Evolutionary conservation across 768 basidiomycete genomes (phyloP).

Genomic region (Tricholoma flavovirens): DNA sequence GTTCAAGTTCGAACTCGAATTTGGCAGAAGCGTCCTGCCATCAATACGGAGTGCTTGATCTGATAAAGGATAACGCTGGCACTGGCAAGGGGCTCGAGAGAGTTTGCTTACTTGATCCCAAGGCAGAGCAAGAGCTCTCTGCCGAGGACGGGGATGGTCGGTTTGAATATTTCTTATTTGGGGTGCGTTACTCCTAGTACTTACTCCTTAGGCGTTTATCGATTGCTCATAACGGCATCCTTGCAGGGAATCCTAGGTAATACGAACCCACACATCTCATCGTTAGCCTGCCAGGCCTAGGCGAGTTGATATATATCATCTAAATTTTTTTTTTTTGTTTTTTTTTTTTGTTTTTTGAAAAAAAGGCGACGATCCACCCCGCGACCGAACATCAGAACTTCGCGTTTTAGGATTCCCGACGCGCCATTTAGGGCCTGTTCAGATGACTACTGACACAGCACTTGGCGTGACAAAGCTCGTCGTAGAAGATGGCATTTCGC

Average conservation of each 20-base stretch:
- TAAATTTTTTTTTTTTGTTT: no score
- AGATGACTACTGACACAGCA: conserved; percentile 99
- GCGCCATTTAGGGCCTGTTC: conserved; percentile 78
- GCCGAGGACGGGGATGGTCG: conserved; percentile 72
- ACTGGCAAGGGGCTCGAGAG: conserved; percentile 37
- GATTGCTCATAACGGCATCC: background rate
- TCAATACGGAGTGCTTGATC: conserved; percentile 46
- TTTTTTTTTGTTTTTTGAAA: no score
- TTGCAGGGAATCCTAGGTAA: conserved; percentile 56
- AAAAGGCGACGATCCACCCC: conserved; percentile 90
- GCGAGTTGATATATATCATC: no score
- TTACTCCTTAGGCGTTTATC: background rate
- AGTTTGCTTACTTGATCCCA: conserved; percentile 94
- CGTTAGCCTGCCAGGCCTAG: background rate
- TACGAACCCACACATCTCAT: background rate
- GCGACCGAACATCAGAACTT: conserved; percentile 88
- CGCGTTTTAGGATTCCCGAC: conserved; percentile 82
- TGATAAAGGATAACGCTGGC: conserved; percentile 40
- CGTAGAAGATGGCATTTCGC: conserved; percentile 66
- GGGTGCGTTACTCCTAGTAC: conserved; percentile 48
- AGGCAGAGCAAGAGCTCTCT: conserved; percentile 59
- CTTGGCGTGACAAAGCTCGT: conserved; percentile 85
- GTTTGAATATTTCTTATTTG: conserved; percentile 90
- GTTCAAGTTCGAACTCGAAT: conserved; percentile 8
- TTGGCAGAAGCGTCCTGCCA: conserved; percentile 40